Conservation (phyloP, 805 yeast species). For the Saccharomyces cerevisiae region DNA sequence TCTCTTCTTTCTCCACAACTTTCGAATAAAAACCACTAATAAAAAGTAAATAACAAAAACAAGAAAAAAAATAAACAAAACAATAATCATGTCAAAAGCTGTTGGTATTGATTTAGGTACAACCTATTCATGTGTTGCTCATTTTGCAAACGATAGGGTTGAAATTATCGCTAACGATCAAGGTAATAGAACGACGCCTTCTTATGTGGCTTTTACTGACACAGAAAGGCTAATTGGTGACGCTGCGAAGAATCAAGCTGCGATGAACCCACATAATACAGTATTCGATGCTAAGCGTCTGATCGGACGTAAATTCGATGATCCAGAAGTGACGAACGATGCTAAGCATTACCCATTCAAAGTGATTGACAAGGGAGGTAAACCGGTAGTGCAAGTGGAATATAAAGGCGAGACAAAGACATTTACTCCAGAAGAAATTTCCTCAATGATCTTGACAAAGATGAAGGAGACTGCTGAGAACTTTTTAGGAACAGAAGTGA, state of each 20-base stretch:
- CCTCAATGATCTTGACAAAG: constrained; percentile 85
- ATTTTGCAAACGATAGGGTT: constrained; percentile 83
- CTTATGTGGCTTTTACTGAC: constrained; percentile 90
- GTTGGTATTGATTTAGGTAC: constrained; percentile 80
- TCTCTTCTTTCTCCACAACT: background rate
- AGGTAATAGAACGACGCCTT: constrained; percentile 97
- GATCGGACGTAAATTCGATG: constrained; percentile 81
- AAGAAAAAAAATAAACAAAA: constrained; percentile 1
- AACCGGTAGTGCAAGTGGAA: constrained; percentile 76
- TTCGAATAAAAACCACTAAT: background rate
- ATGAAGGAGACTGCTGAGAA: constrained; percentile 90
- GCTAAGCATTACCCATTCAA: constrained; percentile 81
- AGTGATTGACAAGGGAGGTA: constrained; percentile 62
- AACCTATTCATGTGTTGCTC: constrained; percentile 94
- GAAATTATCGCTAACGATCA: constrained; percentile 96
- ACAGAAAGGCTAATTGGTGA: constrained; percentile 92
- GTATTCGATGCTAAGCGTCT: constrained; percentile 88
- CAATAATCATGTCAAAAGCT: constrained; percentile 38
- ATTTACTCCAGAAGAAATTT: constrained; percentile 91
- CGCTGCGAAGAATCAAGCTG: constrained; percentile 96
- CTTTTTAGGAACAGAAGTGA: constrained; percentile 70
- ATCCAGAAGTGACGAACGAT: constrained; percentile 70
- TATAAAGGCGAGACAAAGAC: constrained; percentile 77
- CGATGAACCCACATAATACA: constrained; percentile 85
- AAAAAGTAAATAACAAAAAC: background rate